Conservation (phyloP, 2,329 filamentous ascomycete genomes). For the Parasarocladium wereldwijsianum region DNA sequence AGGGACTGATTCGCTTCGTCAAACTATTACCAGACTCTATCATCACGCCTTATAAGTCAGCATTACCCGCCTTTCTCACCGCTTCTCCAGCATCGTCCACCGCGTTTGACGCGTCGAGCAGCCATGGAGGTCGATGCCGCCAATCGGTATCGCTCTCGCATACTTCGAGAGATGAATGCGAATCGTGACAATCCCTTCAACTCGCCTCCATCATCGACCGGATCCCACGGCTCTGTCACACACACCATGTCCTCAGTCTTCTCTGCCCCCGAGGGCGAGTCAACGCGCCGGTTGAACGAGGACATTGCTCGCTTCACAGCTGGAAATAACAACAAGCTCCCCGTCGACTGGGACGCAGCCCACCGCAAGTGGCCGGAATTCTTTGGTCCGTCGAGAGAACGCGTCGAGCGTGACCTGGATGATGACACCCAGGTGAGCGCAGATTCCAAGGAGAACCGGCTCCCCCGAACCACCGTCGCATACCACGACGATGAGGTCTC, state of each 20-base stretch:
- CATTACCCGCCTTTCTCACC: too few relatives aligned
- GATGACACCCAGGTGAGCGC: constrained; percentile 18
- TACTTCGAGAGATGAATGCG: constrained; percentile 35
- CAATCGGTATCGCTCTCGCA: constrained; percentile 29
- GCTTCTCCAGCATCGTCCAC: not conserved
- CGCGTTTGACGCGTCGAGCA: constrained; percentile 12
- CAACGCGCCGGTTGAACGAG: constrained; percentile 34
- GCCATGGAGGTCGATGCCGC: constrained; percentile 26
- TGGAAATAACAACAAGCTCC: constrained; percentile 19
- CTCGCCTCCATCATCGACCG: constrained; percentile 42
- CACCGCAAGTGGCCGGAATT: constrained; percentile 39
- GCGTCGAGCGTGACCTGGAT: constrained; percentile 11
- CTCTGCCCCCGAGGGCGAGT: constrained; percentile 37
- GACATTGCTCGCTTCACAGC: constrained; percentile 29
- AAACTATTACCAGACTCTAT: too few relatives aligned
- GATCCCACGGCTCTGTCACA: constrained; percentile 41
- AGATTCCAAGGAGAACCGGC: constrained; percentile 31
- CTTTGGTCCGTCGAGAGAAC: constrained; percentile 24
- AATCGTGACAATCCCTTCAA: constrained; percentile 41
- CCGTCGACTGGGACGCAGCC: constrained; percentile 28
- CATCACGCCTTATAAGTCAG: too few relatives aligned
- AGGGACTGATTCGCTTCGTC: too few relatives aligned
- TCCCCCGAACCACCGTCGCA: constrained; percentile 12
- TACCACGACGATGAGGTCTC: constrained; percentile 23
- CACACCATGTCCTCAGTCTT: constrained; percentile 38